Base-by-base conservation (phyloP, 73 alveolate genomes). In the Blepharisma japonicum region DNA sequence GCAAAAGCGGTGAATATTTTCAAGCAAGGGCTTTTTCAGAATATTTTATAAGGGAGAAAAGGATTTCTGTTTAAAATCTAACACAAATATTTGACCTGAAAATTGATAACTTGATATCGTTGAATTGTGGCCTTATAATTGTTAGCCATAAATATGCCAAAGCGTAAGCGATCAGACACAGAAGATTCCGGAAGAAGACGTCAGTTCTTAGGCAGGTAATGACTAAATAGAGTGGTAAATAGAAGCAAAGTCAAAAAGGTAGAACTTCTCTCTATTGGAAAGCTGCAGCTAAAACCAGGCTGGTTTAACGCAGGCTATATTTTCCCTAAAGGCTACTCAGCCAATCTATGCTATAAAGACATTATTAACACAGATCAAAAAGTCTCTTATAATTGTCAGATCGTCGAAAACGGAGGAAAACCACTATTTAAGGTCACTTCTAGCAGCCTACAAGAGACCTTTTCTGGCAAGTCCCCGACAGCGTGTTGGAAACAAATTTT, bases 301-400 rank as follows among this genome's bases (percentile, higher is more conserved):
- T 53, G 67, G 67, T 53, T 14, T 20, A 53, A 53, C 67, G 67
- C 67, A 2, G 67, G 67, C 23, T 53, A 53, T 53, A 53, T 53
- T 53, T 53, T 53, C 67, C 67, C 67, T 53, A 53, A 53, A 53
- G 67, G 67, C 23, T 53, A 53, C 67, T 53, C 67, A 53, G 67
- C 67, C 23, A 14, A 14, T 14, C n/a, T 53, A 11, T 11, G 0
- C n/a, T 53, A 53, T 20, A 53, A 53, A 53, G 67, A 53, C 67
- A 53, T 53, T 14, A 14, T 20, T 53, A 20, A 53, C 67, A 11
- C 67, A 53, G 23, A 53, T 53, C 42, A 32, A 32, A 32, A 32
- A 32, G 42, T 32, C 42, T 32, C 42, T 32, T 32, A 32, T 32
- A 32, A 32, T 32, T 32, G 42, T 32, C 42, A 32, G 42, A 32